These are phyloP conservation scores for Tulasnella calospora DNA, from an alignment of 768 basidiomycete genomes.

Conservation along the genomic window DNA sequence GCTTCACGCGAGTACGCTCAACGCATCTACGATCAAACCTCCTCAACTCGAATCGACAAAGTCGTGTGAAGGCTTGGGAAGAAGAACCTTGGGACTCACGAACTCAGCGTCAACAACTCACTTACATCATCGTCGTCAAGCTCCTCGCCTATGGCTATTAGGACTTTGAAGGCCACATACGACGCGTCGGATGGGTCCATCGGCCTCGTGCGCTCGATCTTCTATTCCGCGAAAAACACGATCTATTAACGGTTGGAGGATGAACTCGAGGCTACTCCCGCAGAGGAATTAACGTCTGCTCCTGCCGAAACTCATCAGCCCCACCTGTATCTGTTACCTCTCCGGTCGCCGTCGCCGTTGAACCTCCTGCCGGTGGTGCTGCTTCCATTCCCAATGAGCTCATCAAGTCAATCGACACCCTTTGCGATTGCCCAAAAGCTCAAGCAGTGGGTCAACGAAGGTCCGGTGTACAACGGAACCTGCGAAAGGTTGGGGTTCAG, in stretches of 20 bases:
- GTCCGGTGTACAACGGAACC: conserved; percentile 91
- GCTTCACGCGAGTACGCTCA: no score
- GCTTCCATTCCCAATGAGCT: conserved; percentile 83
- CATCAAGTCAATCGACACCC: conserved; percentile 83
- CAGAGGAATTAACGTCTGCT: conserved; percentile 41
- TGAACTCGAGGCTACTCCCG: conserved; percentile 50
- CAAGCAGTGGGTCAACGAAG: conserved; percentile 88
- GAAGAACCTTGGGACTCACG: no score
- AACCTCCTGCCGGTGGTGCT: conserved; percentile 56
- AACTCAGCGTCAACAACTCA: conserved; percentile 85
- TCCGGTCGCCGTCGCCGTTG: conserved; percentile 38
- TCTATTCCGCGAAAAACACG: conserved; percentile 89
- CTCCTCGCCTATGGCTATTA: conserved; percentile 92
- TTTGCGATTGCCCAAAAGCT: conserved; percentile 93
- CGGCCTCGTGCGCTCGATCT: conserved; percentile 69
- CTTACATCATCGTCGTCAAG: conserved; percentile 94
- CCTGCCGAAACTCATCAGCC: conserved; percentile 46
- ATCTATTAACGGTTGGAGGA: conserved; percentile 98
- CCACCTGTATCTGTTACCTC: conserved; percentile 43
- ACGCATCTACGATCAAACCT: no score
- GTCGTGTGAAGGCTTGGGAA: no score
- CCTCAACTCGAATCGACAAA: no score
- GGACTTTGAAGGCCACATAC: conserved; percentile 90
- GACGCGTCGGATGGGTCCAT: conserved; percentile 83
- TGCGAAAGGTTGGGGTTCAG: conserved; percentile 84